phyloP scores from a whole-genome alignment of 805 yeast species.

The Gaillardinia entomophila region DNA sequence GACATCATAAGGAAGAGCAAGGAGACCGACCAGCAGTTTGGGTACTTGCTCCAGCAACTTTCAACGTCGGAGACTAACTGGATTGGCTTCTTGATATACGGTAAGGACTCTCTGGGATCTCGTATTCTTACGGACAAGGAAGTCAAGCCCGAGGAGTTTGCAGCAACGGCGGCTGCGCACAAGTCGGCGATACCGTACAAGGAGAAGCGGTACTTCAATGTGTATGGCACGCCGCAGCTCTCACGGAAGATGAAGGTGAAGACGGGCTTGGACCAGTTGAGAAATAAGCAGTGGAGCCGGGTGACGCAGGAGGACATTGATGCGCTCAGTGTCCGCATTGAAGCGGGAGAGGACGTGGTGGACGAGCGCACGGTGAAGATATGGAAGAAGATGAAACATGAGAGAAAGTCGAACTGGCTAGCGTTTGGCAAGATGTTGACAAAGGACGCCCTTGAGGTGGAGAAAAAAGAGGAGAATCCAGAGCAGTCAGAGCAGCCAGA shows the following conservation, averaged over 20 bases:
- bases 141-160: slow-evolving; percentile 16
- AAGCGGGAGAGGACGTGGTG: slow-evolving; percentile 5
- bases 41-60: slow-evolving; percentile 21
- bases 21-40: slow-evolving; percentile 18
- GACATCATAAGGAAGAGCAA: slow-evolving; percentile 18
- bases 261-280: slow-evolving; percentile 26
- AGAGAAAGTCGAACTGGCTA: slow-evolving; percentile 20
- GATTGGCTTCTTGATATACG: slow-evolving; percentile 38
- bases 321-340: slow-evolving; percentile 7
- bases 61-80: slow-evolving; percentile 24
- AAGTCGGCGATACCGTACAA: slow-evolving; percentile 5
- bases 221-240: slow-evolving; percentile 37
- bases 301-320: slow-evolving; percentile 5
- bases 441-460: not conserved
- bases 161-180: slow-evolving; percentile 4
- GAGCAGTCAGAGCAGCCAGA: not conserved
- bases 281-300: not conserved
- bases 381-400: slow-evolving; percentile 27
- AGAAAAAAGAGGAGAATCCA: not conserved
- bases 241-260: slow-evolving; percentile 31
- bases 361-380: slow-evolving; percentile 23
- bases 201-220: slow-evolving; percentile 32
- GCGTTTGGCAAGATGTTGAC: slow-evolving; percentile 12
- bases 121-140: slow-evolving; percentile 19
- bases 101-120: slow-evolving; percentile 26